Conservation (phyloP, 1,284 basidiomycete genomes). For the Austroboletus novae-zelandiae region DNA sequence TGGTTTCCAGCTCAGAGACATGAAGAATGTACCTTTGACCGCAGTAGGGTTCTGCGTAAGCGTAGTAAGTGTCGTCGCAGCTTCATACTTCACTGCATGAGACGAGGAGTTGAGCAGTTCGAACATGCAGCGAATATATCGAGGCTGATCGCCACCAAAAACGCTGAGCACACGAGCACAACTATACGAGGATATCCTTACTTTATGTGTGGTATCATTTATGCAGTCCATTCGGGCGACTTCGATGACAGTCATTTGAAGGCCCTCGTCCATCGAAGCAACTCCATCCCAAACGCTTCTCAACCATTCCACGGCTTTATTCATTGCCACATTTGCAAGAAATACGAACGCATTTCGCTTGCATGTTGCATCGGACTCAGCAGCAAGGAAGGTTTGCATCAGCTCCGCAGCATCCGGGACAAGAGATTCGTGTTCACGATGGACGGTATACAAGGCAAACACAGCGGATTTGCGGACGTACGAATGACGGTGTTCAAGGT, state of each 20-base stretch:
- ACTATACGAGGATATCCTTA: constrained; percentile 36
- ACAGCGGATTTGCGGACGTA: constrained; percentile 99
- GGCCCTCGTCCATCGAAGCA: constrained; percentile 82
- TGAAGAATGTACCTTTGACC: constrained; percentile 72
- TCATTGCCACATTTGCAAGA: constrained; percentile 85
- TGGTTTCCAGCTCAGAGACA: not conserved
- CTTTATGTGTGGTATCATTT: constrained; percentile 76
- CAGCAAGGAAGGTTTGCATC: constrained; percentile 96
- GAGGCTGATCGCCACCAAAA: constrained; percentile 49
- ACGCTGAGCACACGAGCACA: constrained; percentile 12
- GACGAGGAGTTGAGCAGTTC: constrained; percentile 91
- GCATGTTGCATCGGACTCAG: constrained; percentile 95
- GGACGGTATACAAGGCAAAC: constrained; percentile 94
- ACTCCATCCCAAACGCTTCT: constrained; percentile 85
- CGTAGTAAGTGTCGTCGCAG: constrained; percentile 92
- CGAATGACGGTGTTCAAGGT: constrained; percentile 96
- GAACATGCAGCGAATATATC: constrained; percentile 93
- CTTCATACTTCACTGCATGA: constrained; percentile 97
- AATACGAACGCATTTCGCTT: constrained; percentile 98
- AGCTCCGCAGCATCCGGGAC: constrained; percentile 97
- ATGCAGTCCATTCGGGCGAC: constrained; percentile 92
- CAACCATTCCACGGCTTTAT: constrained; percentile 91
- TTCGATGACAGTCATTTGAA: constrained; percentile 97
- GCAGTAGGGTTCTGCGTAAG: constrained; percentile 96
- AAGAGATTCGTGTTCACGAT: constrained; percentile 90